Evolutionary conservation across 352 stramenopile genomes (phyloP).

Genomic region (Phytophthora melonis): DNA sequence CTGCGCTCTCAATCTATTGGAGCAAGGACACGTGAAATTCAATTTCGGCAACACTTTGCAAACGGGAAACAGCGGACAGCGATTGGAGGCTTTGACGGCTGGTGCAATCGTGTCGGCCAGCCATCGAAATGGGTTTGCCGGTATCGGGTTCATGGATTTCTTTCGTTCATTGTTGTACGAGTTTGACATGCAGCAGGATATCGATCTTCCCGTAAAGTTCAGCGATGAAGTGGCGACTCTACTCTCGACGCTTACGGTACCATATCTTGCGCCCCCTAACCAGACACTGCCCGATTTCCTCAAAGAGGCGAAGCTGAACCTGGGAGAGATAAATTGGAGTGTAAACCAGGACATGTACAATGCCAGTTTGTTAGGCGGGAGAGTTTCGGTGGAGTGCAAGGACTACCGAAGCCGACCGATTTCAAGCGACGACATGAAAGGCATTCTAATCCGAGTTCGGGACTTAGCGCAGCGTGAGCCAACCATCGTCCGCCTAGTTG

Average conservation of each 20-base stretch:
- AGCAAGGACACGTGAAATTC: neutral
- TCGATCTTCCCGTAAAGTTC: constrained; percentile 2
- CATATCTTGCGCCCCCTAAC: constrained; percentile 7
- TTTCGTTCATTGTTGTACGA: constrained; percentile 1
- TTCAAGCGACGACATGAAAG: neutral
- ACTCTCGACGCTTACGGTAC: neutral
- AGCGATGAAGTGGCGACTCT: neutral
- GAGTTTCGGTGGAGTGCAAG: constrained; percentile 9
- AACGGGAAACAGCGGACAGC: neutral
- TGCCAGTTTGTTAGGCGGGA: neutral
- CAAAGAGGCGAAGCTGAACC: neutral
- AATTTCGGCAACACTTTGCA: neutral
- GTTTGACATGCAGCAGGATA: constrained; percentile 1
- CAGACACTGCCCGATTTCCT: neutral
- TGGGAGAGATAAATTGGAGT: neutral
- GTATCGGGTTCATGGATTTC: neutral
- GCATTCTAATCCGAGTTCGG: neutral
- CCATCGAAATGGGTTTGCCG: constrained; percentile 9
- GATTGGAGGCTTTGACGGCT: neutral
- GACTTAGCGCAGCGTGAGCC: neutral
- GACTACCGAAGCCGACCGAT: constrained; percentile 1
- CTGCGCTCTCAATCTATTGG: neutral
- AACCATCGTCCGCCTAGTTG: neutral
- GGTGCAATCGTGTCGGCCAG: constrained; percentile 7
- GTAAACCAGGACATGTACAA: neutral